Evolutionary conservation across 345 rosid genomes (phyloP).

Genomic region (Viola odorata): DNA sequence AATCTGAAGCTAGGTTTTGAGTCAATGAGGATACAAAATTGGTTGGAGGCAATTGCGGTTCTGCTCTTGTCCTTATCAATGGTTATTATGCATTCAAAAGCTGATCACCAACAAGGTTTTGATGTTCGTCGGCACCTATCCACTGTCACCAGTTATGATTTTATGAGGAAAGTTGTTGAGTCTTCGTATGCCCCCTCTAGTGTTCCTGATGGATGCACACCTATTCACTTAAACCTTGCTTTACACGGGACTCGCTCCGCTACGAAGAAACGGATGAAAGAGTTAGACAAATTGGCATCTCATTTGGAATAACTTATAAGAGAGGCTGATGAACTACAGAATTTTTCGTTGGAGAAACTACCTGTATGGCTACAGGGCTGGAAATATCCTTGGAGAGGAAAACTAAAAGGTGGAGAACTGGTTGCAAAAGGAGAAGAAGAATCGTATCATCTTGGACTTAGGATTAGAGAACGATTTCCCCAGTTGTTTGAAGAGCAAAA

Average conservation of each 20-base stretch:
- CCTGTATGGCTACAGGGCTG: not conserved
- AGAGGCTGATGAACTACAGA: not conserved
- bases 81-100: slow-evolving; percentile 21
- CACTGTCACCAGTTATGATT: slow-evolving; percentile 61
- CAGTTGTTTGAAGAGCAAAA: not conserved
- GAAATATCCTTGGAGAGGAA: not conserved
- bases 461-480: not conserved
- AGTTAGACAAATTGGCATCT: not conserved
- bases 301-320: not conserved
- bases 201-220: not conserved
- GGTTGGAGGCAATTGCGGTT: slow-evolving; percentile 4
- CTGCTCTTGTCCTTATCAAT: slow-evolving; percentile 13
- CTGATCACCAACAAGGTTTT: slow-evolving; percentile 37
- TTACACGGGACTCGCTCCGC: not conserved
- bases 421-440: not conserved
- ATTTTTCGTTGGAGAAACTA: not conserved
- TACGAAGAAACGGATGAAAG: not conserved
- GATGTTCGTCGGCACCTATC: slow-evolving; percentile 69
- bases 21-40: too few relatives aligned
- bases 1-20: too few relatives aligned
- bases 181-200: too few relatives aligned
- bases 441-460: not conserved
- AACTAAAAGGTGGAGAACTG: not conserved
- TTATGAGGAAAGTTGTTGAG: too few relatives aligned
- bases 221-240: not conserved